These are phyloP conservation scores for Austroboletus eburneus DNA, from an alignment of 768 basidiomycete genomes.

Conservation along the genomic window DNA sequence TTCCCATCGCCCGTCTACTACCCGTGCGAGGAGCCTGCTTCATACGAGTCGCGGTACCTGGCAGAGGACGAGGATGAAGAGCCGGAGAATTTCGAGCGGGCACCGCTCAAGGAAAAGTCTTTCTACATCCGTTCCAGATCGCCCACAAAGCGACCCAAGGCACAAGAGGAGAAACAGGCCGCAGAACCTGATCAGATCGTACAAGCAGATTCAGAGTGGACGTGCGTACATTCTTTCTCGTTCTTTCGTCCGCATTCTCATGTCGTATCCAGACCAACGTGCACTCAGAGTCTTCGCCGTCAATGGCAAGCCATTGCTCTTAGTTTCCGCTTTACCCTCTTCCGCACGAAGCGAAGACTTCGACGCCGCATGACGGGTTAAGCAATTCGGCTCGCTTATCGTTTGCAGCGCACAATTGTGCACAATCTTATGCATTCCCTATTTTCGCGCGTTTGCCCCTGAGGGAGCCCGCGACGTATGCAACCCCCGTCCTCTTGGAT, in stretches of 20 bases:
- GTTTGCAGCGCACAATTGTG: slow-evolving; percentile 10
- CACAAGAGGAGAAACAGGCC: slow-evolving; percentile 19
- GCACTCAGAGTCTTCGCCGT: slow-evolving; percentile 46
- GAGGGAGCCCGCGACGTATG: slow-evolving; percentile 23
- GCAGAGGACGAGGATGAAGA: slow-evolving; percentile 28
- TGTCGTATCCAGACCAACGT: slow-evolving; percentile 46
- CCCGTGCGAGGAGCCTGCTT: slow-evolving; percentile 28
- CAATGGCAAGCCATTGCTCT: slow-evolving; percentile 62
- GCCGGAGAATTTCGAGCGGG: slow-evolving; percentile 11
- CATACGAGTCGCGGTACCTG: slow-evolving; percentile 26
- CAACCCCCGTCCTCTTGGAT: slow-evolving; percentile 12
- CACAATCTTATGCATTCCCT: slow-evolving; percentile 22
- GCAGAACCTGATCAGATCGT: slow-evolving; percentile 9
- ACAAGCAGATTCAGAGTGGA: slow-evolving; percentile 27
- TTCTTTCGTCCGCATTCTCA: not conserved
- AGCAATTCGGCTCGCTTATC: slow-evolving; percentile 9
- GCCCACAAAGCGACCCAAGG: slow-evolving; percentile 11
- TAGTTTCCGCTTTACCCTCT: slow-evolving; percentile 53
- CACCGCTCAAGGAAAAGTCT: slow-evolving; percentile 27
- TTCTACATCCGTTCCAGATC: slow-evolving; percentile 18
- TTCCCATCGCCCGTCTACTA: slow-evolving; percentile 21
- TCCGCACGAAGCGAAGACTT: slow-evolving; percentile 44
- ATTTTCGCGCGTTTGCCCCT: slow-evolving; percentile 21
- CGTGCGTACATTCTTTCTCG: slow-evolving; percentile 23
- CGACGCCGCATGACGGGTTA: slow-evolving; percentile 27